Base-by-base conservation (phyloP, 2,329 filamentous ascomycete species). In the Cladobotryum protrusum region DNA sequence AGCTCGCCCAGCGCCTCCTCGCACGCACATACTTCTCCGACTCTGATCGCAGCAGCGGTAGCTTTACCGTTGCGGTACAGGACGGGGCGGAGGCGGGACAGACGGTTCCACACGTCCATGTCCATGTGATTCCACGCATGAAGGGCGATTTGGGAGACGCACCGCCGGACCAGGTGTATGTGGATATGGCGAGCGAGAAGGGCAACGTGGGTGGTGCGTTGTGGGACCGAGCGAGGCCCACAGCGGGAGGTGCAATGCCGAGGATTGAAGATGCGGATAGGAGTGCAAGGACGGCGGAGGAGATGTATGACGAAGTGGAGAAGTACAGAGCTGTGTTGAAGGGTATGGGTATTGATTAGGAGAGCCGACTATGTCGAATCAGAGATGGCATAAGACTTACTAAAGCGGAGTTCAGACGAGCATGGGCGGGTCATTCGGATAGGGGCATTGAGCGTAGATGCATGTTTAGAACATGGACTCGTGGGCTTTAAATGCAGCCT, bases 21-120 rank as follows among this genome's bases (percentile, higher is more conserved):
- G 79, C 79, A 1, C 69, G 67, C 14, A 67, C 72, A 34, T 82
- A 82, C 62, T 83, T 84, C 57, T 56, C 61, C 8, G 74, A 29
- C 67, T 82, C 54, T 77, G 47, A 60, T 39, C 64, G 69, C 9
- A 69, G 77, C 33, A 86, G 82, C 5, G 82, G 87, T 9, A 87
- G 88, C 52, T 86, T 97, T 71, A 97, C 96, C 64, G 84, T 99
- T 45, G 91, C 92, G 0, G 79, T 99, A n/a, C 93, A 99, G 67
- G 93, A 99, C 67, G 93, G 93, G 17, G 73, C 76, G 32, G 89
- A 90, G 52, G 89, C 93, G 1, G 93, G 93, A 0, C 93, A 99
- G 77, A 96, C 89, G 50, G 92, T 99, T 41, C 77, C 89, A 8
- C 93, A 99, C 70, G 83, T 96, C 13, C 93, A 99, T 70, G 87